Percentiles rank a stretch among this genome's conserved stretches.
phyloP scores from a whole-genome alignment of 2,329 filamentous ascomycete species.

The Colletotrichum neosansevieriae region DNA sequence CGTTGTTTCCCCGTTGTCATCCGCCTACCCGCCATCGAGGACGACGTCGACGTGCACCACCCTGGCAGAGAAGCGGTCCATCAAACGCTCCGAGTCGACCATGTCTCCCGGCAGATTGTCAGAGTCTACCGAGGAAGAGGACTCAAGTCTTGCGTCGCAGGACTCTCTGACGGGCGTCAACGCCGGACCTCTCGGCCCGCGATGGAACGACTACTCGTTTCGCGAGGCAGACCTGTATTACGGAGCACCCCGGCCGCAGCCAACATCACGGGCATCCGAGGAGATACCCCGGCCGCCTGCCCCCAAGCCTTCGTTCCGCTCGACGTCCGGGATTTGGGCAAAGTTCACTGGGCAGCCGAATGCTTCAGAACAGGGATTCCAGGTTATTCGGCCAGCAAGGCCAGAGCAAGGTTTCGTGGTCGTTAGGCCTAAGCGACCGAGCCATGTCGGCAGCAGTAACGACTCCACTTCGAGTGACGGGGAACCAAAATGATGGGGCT shows the following conservation, averaged over 20 bases:
- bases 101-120: constrained; percentile 24
- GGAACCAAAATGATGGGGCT: background rate
- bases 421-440: constrained; percentile 17
- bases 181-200: constrained; percentile 41
- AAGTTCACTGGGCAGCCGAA: constrained; percentile 22
- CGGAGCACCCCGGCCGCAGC: background rate
- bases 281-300: constrained; percentile 13
- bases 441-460: background rate
- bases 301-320: constrained; percentile 14
- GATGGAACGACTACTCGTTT: constrained; percentile 51
- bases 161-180: constrained; percentile 13
- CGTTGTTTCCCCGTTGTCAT: constrained; percentile 18
- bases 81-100: constrained; percentile 2
- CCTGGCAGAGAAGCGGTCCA: constrained; percentile 12
- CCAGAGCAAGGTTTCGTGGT: constrained; percentile 28
- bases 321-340: constrained; percentile 28
- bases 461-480: background rate
- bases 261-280: constrained; percentile 12
- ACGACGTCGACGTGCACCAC: constrained; percentile 12
- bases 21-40: constrained; percentile 5
- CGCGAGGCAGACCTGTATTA: constrained; percentile 53
- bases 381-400: constrained; percentile 7
- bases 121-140: constrained; percentile 19
- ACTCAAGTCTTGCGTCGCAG: background rate
- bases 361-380: constrained; percentile 14